Conservation (phyloP, 371 early-diverging fungal species). For the Rhizopus delemar region DNA sequence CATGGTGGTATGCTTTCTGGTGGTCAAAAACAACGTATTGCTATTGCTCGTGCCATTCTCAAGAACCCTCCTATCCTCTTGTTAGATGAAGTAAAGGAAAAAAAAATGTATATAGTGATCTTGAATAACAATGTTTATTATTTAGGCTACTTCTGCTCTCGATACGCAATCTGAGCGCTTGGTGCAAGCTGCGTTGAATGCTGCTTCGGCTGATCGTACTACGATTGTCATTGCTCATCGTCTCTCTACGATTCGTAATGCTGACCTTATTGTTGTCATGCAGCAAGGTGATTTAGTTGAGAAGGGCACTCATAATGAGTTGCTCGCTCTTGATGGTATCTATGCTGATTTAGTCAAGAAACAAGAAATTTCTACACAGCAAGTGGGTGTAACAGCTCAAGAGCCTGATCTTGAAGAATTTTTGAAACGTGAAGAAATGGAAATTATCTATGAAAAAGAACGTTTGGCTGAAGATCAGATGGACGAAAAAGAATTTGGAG, state of each 20-base stretch:
- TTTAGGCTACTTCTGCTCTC: conserved; percentile 72
- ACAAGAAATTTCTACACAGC: conserved; percentile 37
- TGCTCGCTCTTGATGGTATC: conserved; percentile 52
- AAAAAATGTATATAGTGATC: neutral
- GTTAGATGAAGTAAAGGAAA: conserved; percentile 42
- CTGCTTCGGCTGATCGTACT: conserved; percentile 74
- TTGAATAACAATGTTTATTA: neutral
- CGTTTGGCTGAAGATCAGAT: conserved; percentile 14
- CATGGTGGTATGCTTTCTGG: conserved; percentile 75
- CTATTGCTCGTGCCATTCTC: conserved; percentile 49
- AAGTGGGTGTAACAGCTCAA: neutral
- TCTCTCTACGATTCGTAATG: conserved; percentile 76
- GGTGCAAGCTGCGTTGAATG: conserved; percentile 83
- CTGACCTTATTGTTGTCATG: conserved; percentile 84
- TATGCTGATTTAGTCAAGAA: conserved; percentile 62
- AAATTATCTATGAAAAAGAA: conserved; percentile 30
- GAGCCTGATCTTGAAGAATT: conserved; percentile 9
- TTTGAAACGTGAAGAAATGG: conserved; percentile 11
- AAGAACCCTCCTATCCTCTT: conserved; percentile 46
- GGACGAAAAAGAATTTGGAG: conserved; percentile 17
- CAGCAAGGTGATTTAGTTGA: conserved; percentile 71
- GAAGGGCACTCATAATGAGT: conserved; percentile 69
- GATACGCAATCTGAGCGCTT: conserved; percentile 77
- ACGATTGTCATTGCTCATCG: conserved; percentile 94
- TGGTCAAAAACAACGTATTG: conserved; percentile 65